Evolutionary conservation across 1,139 yeast species (phyloP), one percentile per base, ranked within the genome.

Genomic region (Zygoascus sp.): DNA sequence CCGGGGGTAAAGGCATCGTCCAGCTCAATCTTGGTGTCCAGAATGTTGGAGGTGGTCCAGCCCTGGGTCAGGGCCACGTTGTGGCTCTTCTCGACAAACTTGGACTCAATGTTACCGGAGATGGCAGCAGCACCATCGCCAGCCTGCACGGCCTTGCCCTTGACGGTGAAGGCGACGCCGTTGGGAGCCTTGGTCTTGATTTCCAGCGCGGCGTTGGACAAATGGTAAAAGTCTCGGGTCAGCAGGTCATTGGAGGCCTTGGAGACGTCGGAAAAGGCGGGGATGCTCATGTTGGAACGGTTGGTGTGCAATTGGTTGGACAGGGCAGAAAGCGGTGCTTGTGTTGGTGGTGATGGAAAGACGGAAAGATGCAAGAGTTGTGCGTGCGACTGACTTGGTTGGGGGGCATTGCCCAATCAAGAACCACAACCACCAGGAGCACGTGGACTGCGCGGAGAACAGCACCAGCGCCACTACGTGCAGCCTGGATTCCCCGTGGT

Each of bases 21-120:
- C 65, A 92, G 78, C 76, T 90, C 97, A 62, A 92, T 79, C 80
- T 88, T 90, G 74, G 97, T 87, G 77, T 81, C 85, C 67, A 92
- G 76, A 58, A 85, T 79, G 72, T 92, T 92, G 70, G 95, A 84
- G 61, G 95, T 87, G 76, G 89, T 83, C 97, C 97, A 90, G 65
- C 96, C 96, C 76, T 92, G 97, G 60, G 96, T 88, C 66, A 92
- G 75, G 58, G 97, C 82, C 66, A 92, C 77, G 57, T 97, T 97
- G 56, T 95, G 77, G 56, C 90, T 79, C 79, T 89, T 89, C 80
- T 94, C 98, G 55, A 86, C 74, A 77, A 84, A 87, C 77, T 87
- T 88, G 63, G 95, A 87, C 73, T 92, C 97, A 53, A 92, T 75
- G 64, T 86, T 81, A 61, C 96, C 96, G 57, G 90, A 81, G 62